Percentiles rank a stretch among this genome's conserved stretches.
Evolutionary conservation across 495 filamentous ascomycete species (phyloP).

Genomic region (Aspergillus heteromorphus): DNA sequence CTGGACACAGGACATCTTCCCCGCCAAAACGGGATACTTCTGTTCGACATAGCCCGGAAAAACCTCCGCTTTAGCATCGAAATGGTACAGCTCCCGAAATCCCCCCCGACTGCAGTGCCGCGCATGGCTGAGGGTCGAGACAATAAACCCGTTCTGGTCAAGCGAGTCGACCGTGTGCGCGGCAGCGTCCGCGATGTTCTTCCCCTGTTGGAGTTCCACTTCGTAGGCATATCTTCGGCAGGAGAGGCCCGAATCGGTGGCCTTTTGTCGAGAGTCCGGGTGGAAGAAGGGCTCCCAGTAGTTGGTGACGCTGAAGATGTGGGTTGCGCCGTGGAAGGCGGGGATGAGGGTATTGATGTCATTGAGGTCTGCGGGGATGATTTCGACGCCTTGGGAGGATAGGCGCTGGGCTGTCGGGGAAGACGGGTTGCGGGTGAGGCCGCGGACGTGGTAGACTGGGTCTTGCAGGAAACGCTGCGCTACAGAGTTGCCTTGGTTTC

Average conservation of each 20-base stretch:
- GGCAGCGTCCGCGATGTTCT: slow-evolving; percentile 48
- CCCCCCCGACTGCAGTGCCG: slow-evolving; percentile 23
- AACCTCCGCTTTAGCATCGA: slow-evolving; percentile 33
- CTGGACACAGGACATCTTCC: slow-evolving; percentile 42
- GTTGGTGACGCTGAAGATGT: slow-evolving; percentile 17
- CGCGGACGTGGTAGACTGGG: slow-evolving; percentile 34
- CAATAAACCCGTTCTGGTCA: slow-evolving; percentile 35
- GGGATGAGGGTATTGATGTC: not conserved
- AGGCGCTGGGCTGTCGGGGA: slow-evolving; percentile 17
- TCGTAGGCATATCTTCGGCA: slow-evolving; percentile 43
- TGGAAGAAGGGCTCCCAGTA: slow-evolving; percentile 44
- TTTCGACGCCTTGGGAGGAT: not conserved
- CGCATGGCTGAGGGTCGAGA: slow-evolving; percentile 31
- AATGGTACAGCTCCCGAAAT: slow-evolving; percentile 34
- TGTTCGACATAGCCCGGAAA: slow-evolving; percentile 28
- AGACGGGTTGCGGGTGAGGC: slow-evolving; percentile 32
- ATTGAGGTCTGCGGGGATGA: not conserved
- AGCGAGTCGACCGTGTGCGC: slow-evolving; percentile 31
- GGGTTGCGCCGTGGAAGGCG: not conserved
- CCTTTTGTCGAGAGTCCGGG: slow-evolving; percentile 12
- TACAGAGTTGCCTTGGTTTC: slow-evolving; percentile 33
- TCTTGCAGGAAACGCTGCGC: slow-evolving; percentile 30
- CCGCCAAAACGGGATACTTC: slow-evolving; percentile 4
- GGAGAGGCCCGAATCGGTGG: slow-evolving; percentile 19
- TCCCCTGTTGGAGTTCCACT: slow-evolving; percentile 41